Evolutionary conservation across 2,329 filamentous ascomycete genomes (phyloP), one percentile per base, ranked within the genome.

Genomic region (Botrytis byssoidea): DNA sequence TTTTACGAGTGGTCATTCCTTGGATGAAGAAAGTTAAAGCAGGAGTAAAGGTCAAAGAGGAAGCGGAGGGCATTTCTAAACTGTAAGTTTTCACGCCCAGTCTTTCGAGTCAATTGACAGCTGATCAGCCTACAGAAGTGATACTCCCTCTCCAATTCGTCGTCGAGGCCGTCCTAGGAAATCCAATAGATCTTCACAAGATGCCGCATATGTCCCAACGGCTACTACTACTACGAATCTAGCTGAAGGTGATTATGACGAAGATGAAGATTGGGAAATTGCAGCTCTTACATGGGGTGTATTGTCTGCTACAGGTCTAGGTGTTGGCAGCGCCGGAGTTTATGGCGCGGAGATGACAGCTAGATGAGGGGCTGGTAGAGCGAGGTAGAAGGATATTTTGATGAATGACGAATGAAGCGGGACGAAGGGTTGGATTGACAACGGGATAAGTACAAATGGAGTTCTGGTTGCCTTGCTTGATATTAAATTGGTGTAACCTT

Each of bases 241-340:
- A 35, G 35, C 44, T 16, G 82, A 85, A 76, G 85, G 85, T 0
- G 86, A 87, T 74, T 77, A 82, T 44, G 72, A 81, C 14, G 78
- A 81, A 18, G 84, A 83, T 18, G 78, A 83, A 46, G 85, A 86
- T 74, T 84, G 84, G 83, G 86, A 88, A 75, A 80, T 83, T 16
- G 84, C 83, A 3, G 83, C 85, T 10, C 79, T 87, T 37, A 80
- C 83, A 6, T 87, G 85, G 85, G 85, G 84, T 3, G 76, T 87
- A 65, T 82, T 83, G 20, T 82, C 81, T 25, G 70, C 85, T 22
- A 83, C 83, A 1, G 86, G 86, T 2, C 77, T 87, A 37, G 85
- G 85, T 4, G 78, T 81, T 59, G 85, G 84, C 16, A 83, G 82
- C 73, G 82, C 85, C 22, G 84, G 83, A 20, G 84, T 87, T 5